Conservation (phyloP, 129 eudicot genomes). For the Escallonia rubra region DNA sequence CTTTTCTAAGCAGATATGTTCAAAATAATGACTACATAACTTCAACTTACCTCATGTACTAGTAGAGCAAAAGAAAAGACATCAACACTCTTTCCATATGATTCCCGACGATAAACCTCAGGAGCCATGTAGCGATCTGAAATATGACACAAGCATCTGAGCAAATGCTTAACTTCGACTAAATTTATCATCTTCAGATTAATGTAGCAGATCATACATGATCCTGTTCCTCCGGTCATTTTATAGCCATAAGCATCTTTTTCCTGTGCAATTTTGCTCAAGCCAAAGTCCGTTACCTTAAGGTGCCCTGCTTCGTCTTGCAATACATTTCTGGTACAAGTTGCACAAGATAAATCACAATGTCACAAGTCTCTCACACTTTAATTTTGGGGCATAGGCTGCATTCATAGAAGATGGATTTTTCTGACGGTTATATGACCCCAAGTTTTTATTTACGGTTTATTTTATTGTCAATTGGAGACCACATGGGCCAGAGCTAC, state of each 20-base stretch:
- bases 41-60: constrained; percentile 12
- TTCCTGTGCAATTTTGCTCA: constrained; percentile 71
- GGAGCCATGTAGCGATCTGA: constrained; percentile 79
- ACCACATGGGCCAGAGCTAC: no score
- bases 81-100: constrained; percentile 17
- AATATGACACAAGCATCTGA: background rate
- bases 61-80: constrained; percentile 17
- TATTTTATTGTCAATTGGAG: no score
- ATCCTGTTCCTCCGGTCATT: constrained; percentile 74
- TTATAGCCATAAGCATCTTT: constrained; percentile 56
- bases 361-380: background rate
- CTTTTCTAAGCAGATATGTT: no score
- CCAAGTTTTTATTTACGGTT: no score
- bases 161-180: background rate
- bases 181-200: background rate
- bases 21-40: background rate
- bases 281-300: constrained; percentile 72
- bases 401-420: no score
- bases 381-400: no score
- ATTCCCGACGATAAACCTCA: constrained; percentile 44
- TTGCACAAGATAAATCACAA: constrained; percentile 1
- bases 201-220: constrained; percentile 34
- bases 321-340: constrained; percentile 48
- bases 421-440: no score
- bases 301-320: constrained; percentile 79